Conservation (phyloP, 1,139 yeast species). For the Keqinozyma sinolaborantium region DNA sequence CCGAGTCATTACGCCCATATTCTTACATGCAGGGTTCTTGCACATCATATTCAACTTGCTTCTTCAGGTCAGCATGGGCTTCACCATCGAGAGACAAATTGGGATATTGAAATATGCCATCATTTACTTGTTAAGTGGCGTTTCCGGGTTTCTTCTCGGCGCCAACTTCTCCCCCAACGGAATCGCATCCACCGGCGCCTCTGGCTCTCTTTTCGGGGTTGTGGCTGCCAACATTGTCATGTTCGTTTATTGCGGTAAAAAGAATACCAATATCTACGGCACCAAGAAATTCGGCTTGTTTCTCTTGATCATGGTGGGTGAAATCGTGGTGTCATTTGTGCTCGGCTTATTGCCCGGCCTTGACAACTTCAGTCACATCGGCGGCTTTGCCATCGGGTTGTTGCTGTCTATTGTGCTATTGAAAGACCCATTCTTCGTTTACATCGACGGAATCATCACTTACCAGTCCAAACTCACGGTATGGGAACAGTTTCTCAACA, state of each 20-base stretch:
- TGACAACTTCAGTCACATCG: constrained; percentile 75
- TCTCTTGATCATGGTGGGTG: constrained; percentile 48
- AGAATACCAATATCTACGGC: constrained; percentile 42
- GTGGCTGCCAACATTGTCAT: constrained; percentile 61
- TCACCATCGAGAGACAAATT: constrained; percentile 56
- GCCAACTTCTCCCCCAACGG: constrained; percentile 73
- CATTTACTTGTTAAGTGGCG: constrained; percentile 61
- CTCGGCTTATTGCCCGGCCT: constrained; percentile 71
- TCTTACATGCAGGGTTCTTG: constrained; percentile 70
- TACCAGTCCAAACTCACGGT: constrained; percentile 33
- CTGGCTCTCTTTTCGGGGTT: constrained; percentile 72
- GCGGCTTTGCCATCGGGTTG: constrained; percentile 69
- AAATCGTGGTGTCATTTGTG: constrained; percentile 58
- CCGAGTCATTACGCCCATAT: constrained; percentile 67
- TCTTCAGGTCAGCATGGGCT: constrained; percentile 60
- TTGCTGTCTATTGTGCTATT: constrained; percentile 50
- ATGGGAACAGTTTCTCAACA: constrained; percentile 38
- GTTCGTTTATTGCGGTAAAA: constrained; percentile 52
- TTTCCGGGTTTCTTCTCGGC: constrained; percentile 67
- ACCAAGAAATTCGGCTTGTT: constrained; percentile 42
- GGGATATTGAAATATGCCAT: constrained; percentile 55
- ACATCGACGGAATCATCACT: constrained; percentile 38
- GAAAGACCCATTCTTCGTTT: constrained; percentile 56
- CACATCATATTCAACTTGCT: constrained; percentile 66
- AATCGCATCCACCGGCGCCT: constrained; percentile 68